phyloP scores from a whole-genome alignment of 345 rosid species.

The Aegle marmelos region DNA sequence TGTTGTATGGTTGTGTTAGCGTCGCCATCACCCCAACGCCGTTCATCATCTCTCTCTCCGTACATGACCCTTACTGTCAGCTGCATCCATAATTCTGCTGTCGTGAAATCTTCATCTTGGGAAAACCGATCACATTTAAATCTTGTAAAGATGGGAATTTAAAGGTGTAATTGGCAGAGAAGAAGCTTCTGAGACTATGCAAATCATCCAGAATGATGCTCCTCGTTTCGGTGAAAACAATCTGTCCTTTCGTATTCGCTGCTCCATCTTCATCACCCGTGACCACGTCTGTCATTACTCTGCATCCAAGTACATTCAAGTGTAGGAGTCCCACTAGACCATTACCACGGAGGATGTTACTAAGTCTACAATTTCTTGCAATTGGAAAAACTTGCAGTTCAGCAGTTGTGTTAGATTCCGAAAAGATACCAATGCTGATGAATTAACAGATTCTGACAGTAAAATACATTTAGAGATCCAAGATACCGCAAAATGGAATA shows the following conservation, averaged over 20 bases:
- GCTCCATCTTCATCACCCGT: neutral
- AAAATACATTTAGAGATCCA: neutral
- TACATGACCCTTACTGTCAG: neutral
- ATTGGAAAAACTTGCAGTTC: neutral
- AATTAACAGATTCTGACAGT: neutral
- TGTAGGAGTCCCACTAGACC: neutral
- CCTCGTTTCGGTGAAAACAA: neutral
- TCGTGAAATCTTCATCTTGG: no score
- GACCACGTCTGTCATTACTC: neutral
- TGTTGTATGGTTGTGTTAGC: neutral
- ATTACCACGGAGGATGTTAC: constrained; percentile 7
- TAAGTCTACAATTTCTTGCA: neutral
- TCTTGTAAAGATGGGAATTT: no score
- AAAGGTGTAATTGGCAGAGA: neutral
- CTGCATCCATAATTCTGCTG: neutral
- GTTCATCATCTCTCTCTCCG: no score
- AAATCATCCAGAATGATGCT: neutral
- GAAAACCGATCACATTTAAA: no score
- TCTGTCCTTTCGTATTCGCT: neutral
- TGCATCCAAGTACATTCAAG: neutral
- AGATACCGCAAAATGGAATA: constrained; percentile 6
- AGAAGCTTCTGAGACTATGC: neutral
- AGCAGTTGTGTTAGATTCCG: constrained; percentile 4
- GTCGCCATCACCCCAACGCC: neutral
- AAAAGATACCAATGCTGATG: neutral